A percentile compares a stretch with the other conserved stretches of the same genome.
phyloP scores from a whole-genome alignment of 2,329 filamentous ascomycete genomes.

The Penicillium sp. region DNA sequence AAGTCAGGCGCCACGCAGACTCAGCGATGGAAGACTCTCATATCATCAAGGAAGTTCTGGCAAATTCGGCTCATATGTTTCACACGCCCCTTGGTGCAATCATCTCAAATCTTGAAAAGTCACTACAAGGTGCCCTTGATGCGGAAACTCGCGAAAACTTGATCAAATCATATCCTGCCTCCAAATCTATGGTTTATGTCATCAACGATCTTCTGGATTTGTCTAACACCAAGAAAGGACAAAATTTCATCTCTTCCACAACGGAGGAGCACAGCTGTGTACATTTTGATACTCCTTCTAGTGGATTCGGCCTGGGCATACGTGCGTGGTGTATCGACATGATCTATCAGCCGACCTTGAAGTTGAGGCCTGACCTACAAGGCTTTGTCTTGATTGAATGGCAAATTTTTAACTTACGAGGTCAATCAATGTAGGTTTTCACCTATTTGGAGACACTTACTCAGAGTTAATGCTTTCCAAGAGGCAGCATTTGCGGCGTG shows the following conservation, averaged over 20 bases:
- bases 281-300: neutral
- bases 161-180: neutral
- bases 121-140: neutral
- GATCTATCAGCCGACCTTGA: neutral
- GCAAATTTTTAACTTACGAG: neutral
- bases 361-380: neutral
- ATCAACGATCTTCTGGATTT: neutral
- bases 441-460: neutral
- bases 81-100: neutral
- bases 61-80: slow-evolving; percentile 40
- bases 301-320: neutral
- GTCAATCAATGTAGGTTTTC: neutral
- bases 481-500: neutral
- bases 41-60: neutral
- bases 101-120: neutral
- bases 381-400: neutral
- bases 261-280: neutral
- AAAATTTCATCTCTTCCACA: neutral
- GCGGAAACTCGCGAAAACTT: neutral
- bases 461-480: neutral
- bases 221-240: neutral
- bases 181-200: neutral
- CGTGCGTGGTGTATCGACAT: neutral
- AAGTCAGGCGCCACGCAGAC: neutral
- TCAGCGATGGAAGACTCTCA: neutral